These are phyloP conservation scores for Rhizopus sp. DNA, from an alignment of 371 early-diverging fungal species.

Conservation along the genomic window DNA sequence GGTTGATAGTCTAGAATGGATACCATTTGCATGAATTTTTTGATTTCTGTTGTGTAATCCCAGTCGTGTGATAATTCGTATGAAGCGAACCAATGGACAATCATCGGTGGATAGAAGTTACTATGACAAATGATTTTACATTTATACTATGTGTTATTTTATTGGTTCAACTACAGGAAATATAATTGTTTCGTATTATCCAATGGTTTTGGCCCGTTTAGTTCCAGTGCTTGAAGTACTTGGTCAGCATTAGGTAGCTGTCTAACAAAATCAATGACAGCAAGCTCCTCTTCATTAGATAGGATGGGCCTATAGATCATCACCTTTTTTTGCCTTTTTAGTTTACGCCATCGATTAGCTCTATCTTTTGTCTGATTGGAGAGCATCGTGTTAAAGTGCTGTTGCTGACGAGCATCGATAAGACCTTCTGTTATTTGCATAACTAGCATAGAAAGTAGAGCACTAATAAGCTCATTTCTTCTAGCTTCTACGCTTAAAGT, in stretches of 20 bases:
- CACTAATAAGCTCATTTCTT: background rate
- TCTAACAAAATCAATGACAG: background rate
- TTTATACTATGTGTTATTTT: too few species aligned
- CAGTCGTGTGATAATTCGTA: too few species aligned
- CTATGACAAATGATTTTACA: too few species aligned
- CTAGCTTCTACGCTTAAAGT: background rate
- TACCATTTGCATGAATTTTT: too few species aligned
- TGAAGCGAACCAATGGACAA: too few species aligned
- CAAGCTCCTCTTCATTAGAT: background rate
- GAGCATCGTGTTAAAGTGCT: slow-evolving; percentile 10
- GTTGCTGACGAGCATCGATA: slow-evolving; percentile 9
- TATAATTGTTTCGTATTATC: background rate
- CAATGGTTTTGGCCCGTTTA: background rate
- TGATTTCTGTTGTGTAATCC: too few species aligned
- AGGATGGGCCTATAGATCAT: slow-evolving; percentile 13
- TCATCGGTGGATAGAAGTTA: too few species aligned
- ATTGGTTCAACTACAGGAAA: background rate
- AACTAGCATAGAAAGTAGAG: background rate
- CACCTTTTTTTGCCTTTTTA: background rate
- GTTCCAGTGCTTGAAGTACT: slow-evolving; percentile 2
- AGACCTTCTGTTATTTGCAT: slow-evolving; percentile 22
- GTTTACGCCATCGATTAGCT: slow-evolving; percentile 13
- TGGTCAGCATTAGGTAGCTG: background rate
- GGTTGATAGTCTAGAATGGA: too few species aligned
- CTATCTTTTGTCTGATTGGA: slow-evolving; percentile 17